Conservation (phyloP, 23 red algal genomes). For the Rhodosorus marinus region DNA sequence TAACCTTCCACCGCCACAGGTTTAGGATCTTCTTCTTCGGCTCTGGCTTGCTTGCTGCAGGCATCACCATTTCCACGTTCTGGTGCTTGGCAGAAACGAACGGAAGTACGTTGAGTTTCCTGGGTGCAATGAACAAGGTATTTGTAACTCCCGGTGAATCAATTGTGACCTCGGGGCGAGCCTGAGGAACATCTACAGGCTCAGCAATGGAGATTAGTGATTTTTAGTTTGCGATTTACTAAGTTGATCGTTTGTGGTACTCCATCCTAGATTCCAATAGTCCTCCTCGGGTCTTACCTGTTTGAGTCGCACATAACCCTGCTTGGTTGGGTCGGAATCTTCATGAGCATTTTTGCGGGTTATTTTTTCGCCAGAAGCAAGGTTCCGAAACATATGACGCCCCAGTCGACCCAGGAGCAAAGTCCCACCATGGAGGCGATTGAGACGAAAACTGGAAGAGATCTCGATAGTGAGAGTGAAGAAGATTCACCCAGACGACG, state of each 20-base stretch:
- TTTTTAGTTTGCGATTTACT: too few species aligned
- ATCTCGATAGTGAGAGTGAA: too few species aligned
- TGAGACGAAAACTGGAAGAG: too few species aligned
- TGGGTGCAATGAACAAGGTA: slow-evolving; percentile 93
- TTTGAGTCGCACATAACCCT: slow-evolving; percentile 50
- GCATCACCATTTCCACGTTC: slow-evolving; percentile 64
- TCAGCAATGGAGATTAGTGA: too few species aligned
- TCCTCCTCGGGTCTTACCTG: slow-evolving; percentile 41
- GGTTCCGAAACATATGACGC: slow-evolving; percentile 1
- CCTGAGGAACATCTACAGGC: too few species aligned
- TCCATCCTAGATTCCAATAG: slow-evolving; percentile 68
- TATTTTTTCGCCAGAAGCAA: slow-evolving; percentile 58
- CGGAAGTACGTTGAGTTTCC: slow-evolving; percentile 54
- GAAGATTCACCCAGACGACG: too few species aligned
- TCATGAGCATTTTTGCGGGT: slow-evolving; percentile 51
- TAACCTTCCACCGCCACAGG: slow-evolving; percentile 8
- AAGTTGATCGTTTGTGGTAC: too few species aligned
- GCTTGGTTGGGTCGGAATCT: slow-evolving; percentile 57
- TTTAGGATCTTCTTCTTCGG: slow-evolving; percentile 21
- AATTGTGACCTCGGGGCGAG: too few species aligned
- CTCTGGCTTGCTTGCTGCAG: slow-evolving; percentile 49
- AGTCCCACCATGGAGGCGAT: too few species aligned
- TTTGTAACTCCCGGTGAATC: too few species aligned
- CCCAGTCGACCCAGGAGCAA: too few species aligned
- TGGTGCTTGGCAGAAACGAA: slow-evolving; percentile 59